These are phyloP conservation scores for Yarrowia sp. DNA, from an alignment of 805 yeast species.

Conservation along the genomic window DNA sequence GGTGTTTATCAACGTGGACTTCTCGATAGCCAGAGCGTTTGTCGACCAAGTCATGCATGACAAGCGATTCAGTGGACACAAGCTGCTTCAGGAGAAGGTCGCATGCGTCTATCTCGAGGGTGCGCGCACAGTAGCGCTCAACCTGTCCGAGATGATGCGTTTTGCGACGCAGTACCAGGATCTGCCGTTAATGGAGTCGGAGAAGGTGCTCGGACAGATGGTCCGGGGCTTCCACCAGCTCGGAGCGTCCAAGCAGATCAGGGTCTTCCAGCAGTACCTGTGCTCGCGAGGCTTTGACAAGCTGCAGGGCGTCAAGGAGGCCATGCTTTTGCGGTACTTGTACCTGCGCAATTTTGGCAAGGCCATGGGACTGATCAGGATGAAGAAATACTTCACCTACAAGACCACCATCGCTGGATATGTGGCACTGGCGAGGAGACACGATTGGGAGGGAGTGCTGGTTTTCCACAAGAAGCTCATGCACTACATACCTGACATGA, in stretches of 20 bases:
- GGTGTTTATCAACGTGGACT: conserved; percentile 3
- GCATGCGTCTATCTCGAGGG: background rate
- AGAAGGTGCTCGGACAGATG: background rate
- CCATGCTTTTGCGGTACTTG: background rate
- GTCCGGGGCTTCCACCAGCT: background rate
- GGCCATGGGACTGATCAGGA: background rate
- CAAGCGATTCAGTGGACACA: background rate
- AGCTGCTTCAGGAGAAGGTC: background rate
- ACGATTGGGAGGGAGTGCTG: background rate
- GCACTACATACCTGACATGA: background rate
- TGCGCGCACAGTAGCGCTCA: background rate
- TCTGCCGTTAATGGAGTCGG: background rate
- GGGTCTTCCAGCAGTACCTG: background rate
- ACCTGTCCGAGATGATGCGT: conserved; percentile 2
- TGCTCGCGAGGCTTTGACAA: background rate
- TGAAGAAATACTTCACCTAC: background rate
- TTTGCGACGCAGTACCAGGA: background rate
- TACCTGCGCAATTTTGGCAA: background rate
- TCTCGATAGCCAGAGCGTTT: conserved; percentile 7
- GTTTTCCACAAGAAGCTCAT: background rate
- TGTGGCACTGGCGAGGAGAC: background rate
- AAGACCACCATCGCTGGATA: background rate
- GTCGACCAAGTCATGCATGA: conserved; percentile 17
- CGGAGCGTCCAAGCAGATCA: background rate
- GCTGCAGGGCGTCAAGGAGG: background rate